Evolutionary conservation across 75 land plant genomes (phyloP).

Genomic region (Sequoia sempervirens): DNA sequence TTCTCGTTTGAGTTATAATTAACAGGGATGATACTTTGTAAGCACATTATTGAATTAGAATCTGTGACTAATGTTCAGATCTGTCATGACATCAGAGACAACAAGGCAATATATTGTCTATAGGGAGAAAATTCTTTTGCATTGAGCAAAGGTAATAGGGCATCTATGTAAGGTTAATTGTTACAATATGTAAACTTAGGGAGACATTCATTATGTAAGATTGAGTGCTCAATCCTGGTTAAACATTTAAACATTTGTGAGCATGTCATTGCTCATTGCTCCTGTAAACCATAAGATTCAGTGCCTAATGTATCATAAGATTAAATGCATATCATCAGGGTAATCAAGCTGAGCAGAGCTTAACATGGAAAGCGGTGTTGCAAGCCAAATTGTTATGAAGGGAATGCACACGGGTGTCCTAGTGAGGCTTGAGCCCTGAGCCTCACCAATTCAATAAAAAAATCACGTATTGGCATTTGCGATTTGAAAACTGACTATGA

Average conservation of each 20-base stretch:
- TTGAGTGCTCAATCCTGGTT: slow-evolving; percentile 4
- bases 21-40: slow-evolving; percentile 4
- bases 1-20: slow-evolving; percentile 44
- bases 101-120: background rate
- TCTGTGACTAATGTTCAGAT: background rate
- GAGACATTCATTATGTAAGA: background rate
- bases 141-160: background rate
- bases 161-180: slow-evolving; percentile 4
- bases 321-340: background rate
- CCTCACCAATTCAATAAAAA: background rate
- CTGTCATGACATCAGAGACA: background rate
- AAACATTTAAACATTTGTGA: background rate
- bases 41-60: background rate
- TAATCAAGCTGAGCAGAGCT: background rate
- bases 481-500: no score
- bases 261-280: background rate
- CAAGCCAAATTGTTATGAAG: background rate
- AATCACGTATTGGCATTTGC: background rate
- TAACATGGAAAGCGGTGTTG: background rate
- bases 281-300: background rate
- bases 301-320: background rate
- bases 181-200: background rate
- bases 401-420: background rate
- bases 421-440: background rate
- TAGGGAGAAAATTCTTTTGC: background rate